Conservation (phyloP, 441 rosid species). For the Syzygium syzygioides region DNA sequence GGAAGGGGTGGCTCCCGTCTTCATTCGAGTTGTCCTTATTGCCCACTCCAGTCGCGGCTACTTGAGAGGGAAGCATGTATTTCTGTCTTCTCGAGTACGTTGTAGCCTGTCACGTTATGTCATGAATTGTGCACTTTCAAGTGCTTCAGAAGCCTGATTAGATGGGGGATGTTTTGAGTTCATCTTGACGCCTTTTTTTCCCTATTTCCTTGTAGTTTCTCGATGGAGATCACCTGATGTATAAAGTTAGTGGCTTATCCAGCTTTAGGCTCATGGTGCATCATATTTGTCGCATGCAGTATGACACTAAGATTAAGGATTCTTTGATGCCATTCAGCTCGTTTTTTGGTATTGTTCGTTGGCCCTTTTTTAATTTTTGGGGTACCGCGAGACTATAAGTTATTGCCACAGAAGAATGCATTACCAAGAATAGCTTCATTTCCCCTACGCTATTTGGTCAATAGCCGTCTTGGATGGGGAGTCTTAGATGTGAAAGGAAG, state of each 20-base stretch:
- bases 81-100: background rate
- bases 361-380: background rate
- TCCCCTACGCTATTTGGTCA: background rate
- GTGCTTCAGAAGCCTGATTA: background rate
- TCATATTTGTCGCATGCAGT: background rate
- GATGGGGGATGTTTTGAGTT: background rate
- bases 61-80: background rate
- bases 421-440: background rate
- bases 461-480: background rate
- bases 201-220: background rate
- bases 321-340: background rate
- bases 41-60: background rate
- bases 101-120: background rate
- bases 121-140: background rate
- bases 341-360: background rate
- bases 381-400: background rate
- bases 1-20: slow-evolving; percentile 79
- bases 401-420: background rate
- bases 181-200: background rate
- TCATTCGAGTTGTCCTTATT: slow-evolving; percentile 27
- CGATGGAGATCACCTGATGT: slow-evolving; percentile 4
- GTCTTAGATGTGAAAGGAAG: background rate
- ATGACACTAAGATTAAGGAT: background rate
- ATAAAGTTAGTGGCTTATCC: background rate
- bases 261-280: background rate